These are phyloP conservation scores for Elaphomyces granulatus DNA, from an alignment of 495 filamentous ascomycete genomes.

Conservation along the genomic window DNA sequence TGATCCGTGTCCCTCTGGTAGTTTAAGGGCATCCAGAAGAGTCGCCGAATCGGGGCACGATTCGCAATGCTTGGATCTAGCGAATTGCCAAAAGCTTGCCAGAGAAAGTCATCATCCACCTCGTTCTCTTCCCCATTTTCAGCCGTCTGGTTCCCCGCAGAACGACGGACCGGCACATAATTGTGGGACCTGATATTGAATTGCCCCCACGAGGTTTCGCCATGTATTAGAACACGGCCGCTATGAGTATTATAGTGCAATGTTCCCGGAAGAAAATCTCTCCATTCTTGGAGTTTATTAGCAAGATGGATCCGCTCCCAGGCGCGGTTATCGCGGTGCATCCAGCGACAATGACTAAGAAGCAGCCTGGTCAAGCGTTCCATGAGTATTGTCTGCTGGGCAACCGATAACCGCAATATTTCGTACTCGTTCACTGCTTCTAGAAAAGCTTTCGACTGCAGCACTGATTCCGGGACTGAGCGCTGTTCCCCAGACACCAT, in stretches of 20 bases:
- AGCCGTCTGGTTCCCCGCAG: slow-evolving; percentile 4
- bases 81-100: slow-evolving; percentile 1
- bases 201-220: slow-evolving; percentile 5
- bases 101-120: slow-evolving; percentile 14
- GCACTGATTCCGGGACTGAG: slow-evolving; percentile 48
- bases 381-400: slow-evolving; percentile 17
- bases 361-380: slow-evolving; percentile 12
- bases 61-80: background rate
- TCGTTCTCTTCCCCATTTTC: slow-evolving; percentile 4
- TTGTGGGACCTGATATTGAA: slow-evolving; percentile 3
- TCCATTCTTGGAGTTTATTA: slow-evolving; percentile 34
- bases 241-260: slow-evolving; percentile 18
- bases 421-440: slow-evolving; percentile 27
- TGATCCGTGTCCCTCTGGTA: too few relatives aligned
- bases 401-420: slow-evolving; percentile 18
- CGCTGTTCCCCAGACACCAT: slow-evolving; percentile 30
- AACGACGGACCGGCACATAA: slow-evolving; percentile 10
- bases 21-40: too few relatives aligned
- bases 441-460: slow-evolving; percentile 16
- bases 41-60: background rate
- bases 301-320: slow-evolving; percentile 28
- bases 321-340: slow-evolving; percentile 5
- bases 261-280: slow-evolving; percentile 27
- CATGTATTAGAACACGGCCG: slow-evolving; percentile 14
- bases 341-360: slow-evolving; percentile 12